Evolutionary conservation across 106 monocot species (phyloP).

Genomic region (Acorus gramineus): DNA sequence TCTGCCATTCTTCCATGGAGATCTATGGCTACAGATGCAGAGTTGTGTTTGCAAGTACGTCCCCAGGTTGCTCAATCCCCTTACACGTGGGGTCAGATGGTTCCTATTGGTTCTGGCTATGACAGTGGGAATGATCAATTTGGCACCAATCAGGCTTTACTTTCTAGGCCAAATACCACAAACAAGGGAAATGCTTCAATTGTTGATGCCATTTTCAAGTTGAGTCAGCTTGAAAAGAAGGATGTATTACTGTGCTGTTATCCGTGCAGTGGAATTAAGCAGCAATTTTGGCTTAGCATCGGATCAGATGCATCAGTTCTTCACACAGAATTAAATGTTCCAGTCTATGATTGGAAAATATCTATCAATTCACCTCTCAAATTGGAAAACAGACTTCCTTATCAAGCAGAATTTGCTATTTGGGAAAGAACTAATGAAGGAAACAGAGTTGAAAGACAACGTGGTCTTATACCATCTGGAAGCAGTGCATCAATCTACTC

Average conservation of each 20-base stretch:
- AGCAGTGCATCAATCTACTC: constrained; percentile 60
- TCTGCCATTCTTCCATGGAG: constrained; percentile 69
- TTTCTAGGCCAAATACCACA: constrained; percentile 36
- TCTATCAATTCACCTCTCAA: constrained; percentile 68
- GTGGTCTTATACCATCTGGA: constrained; percentile 60
- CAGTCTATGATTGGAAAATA: constrained; percentile 96
- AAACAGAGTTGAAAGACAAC: constrained; percentile 64
- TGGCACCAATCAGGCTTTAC: constrained; percentile 20
- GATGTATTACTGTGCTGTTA: constrained; percentile 63
- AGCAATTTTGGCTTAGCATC: constrained; percentile 68
- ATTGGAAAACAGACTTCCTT: constrained; percentile 91
- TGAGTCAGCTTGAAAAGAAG: constrained; percentile 80
- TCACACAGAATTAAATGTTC: constrained; percentile 80
- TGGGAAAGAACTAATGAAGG: constrained; percentile 75
- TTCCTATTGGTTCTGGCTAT: constrained; percentile 26
- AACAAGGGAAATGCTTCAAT: constrained; percentile 18
- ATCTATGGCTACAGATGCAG: constrained; percentile 33
- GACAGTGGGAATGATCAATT: constrained; percentile 23
- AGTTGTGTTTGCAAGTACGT: constrained; percentile 73
- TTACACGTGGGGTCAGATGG: constrained; percentile 63
- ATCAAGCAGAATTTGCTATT: constrained; percentile 70
- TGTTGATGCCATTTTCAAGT: constrained; percentile 35
- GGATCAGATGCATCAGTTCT: constrained; percentile 87
- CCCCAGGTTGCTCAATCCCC: constrained; percentile 42
- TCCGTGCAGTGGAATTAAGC: constrained; percentile 16